Evolutionary conservation across 345 rosid genomes (phyloP), one percentile per base, ranked within the genome.

Genomic region (Noccaea bulbosa): DNA sequence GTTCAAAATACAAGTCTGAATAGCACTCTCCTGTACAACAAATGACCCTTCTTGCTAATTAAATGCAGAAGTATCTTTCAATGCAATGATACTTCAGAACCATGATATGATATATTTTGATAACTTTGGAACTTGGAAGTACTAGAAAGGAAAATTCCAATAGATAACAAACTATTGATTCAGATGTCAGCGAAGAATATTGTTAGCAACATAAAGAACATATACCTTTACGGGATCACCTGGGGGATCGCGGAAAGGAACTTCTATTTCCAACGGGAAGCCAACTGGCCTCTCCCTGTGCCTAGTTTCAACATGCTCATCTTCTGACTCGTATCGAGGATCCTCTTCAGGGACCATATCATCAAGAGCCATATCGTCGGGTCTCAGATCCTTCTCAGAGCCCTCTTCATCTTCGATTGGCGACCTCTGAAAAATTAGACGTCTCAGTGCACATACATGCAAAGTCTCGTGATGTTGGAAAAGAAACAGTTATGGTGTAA

Each of bases 281-380:
- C 97, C 97, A 67, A 87, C 80, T 63, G 97, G 99, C 79, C 78
- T 94, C 85, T 91, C 95, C 77, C 83, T 94, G 14, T 75, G 79
- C 73, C 83, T 91, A 77, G 78, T 64, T 67, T 89, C 99, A 72
- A 83, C 67, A 70, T 79, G 87, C 80, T 94, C 99, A 56, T 89
- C 89, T 49, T 93, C 97, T 30, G 97, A 93, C 67, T 84, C 90
- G 71, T 88, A 87, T 32, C 14, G 89, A 81, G 73, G 78, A 81
- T 91, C 93, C 79, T 89, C 97, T 75, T 88, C 95, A 53, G 81
- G 87, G 56, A 84, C 52, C 48, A 76, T 70, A 62, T 75, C 78
- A 62, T 75, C 78, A 38, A 15, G 79, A 17, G 7, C 60, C 86
- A 85, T 83, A 72, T 94, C 96, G 51, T 89, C 93, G 3, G 86